These are phyloP conservation scores for Brasenia schreberi DNA, from an alignment of 164 flowering plant species.

Conservation along the genomic window DNA sequence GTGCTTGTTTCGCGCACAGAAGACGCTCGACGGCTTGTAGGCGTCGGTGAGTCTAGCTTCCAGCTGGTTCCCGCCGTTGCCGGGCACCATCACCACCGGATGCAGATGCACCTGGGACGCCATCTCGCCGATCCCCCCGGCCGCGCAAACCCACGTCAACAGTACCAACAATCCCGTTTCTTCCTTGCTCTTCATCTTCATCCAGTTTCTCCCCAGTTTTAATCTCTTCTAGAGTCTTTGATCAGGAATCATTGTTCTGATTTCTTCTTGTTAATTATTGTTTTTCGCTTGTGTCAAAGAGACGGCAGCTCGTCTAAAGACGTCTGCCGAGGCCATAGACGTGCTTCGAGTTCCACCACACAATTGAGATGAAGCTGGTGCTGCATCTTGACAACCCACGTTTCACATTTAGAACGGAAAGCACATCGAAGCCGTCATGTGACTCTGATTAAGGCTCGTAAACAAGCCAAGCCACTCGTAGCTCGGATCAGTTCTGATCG, in stretches of 20 bases:
- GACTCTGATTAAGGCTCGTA: no score
- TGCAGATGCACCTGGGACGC: slow-evolving; percentile 7
- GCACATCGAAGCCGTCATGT: no score
- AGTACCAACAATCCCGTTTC: background rate
- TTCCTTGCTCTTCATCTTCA: background rate
- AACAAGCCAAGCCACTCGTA: no score
- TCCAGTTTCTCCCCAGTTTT: background rate
- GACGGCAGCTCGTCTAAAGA: no score
- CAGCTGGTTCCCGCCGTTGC: slow-evolving; percentile 80
- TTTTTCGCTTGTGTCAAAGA: no score
- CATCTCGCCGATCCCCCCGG: background rate
- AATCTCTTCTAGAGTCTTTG: background rate
- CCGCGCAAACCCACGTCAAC: background rate
- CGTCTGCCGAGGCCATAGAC: background rate
- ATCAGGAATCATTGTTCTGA: background rate
- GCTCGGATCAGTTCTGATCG: no score
- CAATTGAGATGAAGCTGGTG: no score
- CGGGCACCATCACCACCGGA: slow-evolving; percentile 77
- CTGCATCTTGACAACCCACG: no score
- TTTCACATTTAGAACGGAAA: no score
- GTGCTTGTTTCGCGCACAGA: slow-evolving; percentile 31
- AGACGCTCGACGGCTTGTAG: slow-evolving; percentile 44
- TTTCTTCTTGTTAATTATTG: no score
- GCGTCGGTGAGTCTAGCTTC: slow-evolving; percentile 49
- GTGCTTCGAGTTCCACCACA: background rate